phyloP scores from a whole-genome alignment of 2,329 filamentous ascomycete species.

The Claviceps humidiphila region DNA sequence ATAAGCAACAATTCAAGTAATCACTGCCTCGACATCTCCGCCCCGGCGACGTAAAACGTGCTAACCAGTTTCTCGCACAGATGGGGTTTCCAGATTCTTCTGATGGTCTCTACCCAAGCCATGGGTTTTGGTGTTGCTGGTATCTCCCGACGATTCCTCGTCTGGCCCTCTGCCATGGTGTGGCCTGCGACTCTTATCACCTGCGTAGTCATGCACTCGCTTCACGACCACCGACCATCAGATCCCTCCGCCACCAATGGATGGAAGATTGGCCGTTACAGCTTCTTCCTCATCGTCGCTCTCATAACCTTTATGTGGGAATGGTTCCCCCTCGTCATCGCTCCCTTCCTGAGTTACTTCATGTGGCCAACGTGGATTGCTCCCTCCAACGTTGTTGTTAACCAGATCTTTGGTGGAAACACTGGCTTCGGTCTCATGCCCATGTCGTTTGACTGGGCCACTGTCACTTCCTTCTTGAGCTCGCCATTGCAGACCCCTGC shows the following conservation, averaged over 20 bases:
- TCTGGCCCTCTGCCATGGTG: constrained; percentile 37
- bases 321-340: constrained; percentile 40
- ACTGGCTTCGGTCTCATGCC: constrained; percentile 38
- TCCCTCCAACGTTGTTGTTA: constrained; percentile 25
- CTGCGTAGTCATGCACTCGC: constrained; percentile 34
- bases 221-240: constrained; percentile 26
- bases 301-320: constrained; percentile 38
- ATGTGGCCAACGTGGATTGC: constrained; percentile 42
- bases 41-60: no score
- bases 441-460: constrained; percentile 50
- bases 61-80: not conserved
- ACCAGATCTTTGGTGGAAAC: constrained; percentile 22
- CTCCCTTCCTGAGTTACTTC: constrained; percentile 32
- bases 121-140: constrained; percentile 44
- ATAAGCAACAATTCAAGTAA: constrained; percentile 32
- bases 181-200: constrained; percentile 40
- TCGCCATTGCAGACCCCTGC: constrained; percentile 44
- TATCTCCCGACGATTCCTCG: constrained; percentile 33
- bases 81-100: not conserved
- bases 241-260: constrained; percentile 17
- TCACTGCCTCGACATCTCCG: no score
- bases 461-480: constrained; percentile 29
- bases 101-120: not conserved
- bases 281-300: constrained; percentile 32
- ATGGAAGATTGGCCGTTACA: constrained; percentile 29